Evolutionary conservation across 441 rosid genomes (phyloP), one percentile per base, ranked within the genome.

Genomic region (Populus hybrid): DNA sequence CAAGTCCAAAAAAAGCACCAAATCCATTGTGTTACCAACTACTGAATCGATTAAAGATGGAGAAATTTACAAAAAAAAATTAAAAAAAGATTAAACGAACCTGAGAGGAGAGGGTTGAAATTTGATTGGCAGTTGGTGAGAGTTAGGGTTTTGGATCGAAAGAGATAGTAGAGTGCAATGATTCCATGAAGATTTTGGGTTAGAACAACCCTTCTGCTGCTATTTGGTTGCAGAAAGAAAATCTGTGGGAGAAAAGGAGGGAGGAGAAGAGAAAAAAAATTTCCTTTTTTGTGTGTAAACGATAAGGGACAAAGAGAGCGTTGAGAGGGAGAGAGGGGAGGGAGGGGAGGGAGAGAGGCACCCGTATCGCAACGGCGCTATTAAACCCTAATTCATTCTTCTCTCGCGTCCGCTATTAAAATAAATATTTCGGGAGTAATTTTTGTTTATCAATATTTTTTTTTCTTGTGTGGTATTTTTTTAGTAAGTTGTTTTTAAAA

Each of bases 311-410:
- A 85, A 78, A 81, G 86, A 77, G 81, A 77, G 83, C 80, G 83
- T 76, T 35, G 85, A 84, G 86, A 82, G 86, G 78, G 86, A 82
- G 38, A 80, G 26, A 80, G 67, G 75, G 75, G 79, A 78, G 68
- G 32, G 74, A 74, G 74, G 82, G 71, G 82, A 40, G 71, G 69
- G 79, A 81, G 83, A 82, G 74, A 63, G 78, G 73, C 79, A 71
- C 76, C 79, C 87, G 93, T 86, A 85, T 84, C 94, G 86, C 89
- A 90, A 87, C 87, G 78, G 78, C 79, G 76, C 77, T 69, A 81
- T 84, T 82, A 74, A 90, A 94, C 86, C 85, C 77, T 42, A 88
- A 83, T 92, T 81, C 85, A 91, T 75, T 88, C 38, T 78, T 72
- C 73, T 81, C 85, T 94, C 81, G 83, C 78, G 87, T 91, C 95